Evolutionary conservation across 305 asterid genomes (phyloP), one percentile per base, ranked within the genome.

Genomic region (Ilex paraguariensis): DNA sequence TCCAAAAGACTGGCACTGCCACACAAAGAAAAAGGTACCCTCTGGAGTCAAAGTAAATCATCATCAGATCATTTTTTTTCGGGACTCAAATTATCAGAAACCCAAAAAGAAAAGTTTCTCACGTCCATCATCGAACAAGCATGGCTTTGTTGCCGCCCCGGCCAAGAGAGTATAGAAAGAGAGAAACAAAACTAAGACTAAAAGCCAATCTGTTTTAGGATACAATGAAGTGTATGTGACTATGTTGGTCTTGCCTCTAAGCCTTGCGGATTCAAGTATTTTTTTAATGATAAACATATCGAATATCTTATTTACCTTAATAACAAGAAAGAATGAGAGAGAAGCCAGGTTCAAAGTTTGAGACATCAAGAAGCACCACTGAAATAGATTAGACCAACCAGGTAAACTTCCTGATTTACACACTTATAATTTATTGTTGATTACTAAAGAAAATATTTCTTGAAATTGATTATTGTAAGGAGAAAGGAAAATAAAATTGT

Each of bases 91-190:
- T 62, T 42, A 66, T 55, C 33, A 61, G 53, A 71, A 59, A 16
- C 66, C 21, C 64, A 61, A 69, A 70, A 65, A 60, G 56, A 60
- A 70, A 62, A 61, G 57, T 64, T 61, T 64, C 80, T 66, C 21
- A 67, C 72, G 42, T 48, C 77, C 73, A 74, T 76, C 70, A 75
- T 65, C 82, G 80, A 82, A 76, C 84, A 81, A 75, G 93, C 97
- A 82, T 82, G 93, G 70, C 68, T 64, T 80, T 70, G 77, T 66
- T 71, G 77, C 87, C 78, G 83, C 67, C 81, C 56, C 1, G 28
- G 56, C 28, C 28, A 21, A 21, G 28, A 21, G 28, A 21, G 28
- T 21, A 21, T 21, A 21, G 28, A 21, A 21, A 21, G 28, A 21
- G 28, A 21, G 2, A 21, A 21, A 21, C 28, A 21, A 21, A 21